phyloP scores from a whole-genome alignment of 257 asterid species.

The Fraxinus pennsylvanica region DNA sequence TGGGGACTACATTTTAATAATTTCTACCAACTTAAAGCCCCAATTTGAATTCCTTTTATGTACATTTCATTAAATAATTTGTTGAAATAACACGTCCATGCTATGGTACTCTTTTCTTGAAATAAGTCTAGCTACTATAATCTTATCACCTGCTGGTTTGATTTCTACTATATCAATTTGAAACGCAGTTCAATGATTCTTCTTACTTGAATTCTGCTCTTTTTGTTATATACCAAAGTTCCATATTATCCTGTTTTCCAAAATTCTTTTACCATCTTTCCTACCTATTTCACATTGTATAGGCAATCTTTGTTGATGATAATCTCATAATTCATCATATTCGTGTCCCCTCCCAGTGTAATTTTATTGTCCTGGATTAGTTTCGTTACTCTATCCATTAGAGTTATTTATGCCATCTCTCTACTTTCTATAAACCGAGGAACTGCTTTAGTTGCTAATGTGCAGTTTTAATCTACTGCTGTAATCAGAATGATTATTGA shows the following conservation, averaged over 20 bases:
- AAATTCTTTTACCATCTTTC: not conserved
- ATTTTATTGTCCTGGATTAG: too few species aligned
- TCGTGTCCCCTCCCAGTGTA: not conserved
- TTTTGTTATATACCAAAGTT: too few species aligned
- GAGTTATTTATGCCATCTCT: too few species aligned
- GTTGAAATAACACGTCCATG: not conserved
- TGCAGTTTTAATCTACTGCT: not conserved
- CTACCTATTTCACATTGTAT: not conserved
- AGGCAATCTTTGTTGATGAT: not conserved
- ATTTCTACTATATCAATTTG: not conserved
- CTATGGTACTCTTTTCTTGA: not conserved
- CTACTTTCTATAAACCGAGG: not conserved
- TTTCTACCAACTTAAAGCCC: too few species aligned
- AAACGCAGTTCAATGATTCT: too few species aligned
- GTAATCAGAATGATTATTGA: not conserved
- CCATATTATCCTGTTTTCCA: not conserved
- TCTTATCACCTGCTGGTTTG: not conserved
- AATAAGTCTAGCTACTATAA: not conserved
- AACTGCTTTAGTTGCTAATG: not conserved
- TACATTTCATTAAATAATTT: too few species aligned
- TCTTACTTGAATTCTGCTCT: not conserved
- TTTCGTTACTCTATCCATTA: too few species aligned
- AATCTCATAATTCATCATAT: not conserved
- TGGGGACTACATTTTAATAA: too few species aligned
- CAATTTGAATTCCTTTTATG: too few species aligned